Conservation (phyloP, 2,329 filamentous ascomycete species). For the Colletotrichum lentis region DNA sequence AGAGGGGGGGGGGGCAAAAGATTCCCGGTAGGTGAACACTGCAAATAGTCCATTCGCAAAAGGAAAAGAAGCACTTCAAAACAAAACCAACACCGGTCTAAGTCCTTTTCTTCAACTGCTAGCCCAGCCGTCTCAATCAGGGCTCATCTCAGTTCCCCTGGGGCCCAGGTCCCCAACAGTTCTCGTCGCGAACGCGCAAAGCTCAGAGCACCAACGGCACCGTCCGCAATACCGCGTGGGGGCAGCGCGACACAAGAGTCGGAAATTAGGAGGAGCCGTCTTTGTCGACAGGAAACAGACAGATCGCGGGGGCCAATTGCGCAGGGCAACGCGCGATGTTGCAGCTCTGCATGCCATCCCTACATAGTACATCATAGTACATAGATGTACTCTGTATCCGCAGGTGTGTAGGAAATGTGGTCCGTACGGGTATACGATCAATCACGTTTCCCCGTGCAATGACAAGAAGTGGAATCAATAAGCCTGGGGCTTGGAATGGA, state of each 20-base stretch:
- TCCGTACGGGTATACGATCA: neutral
- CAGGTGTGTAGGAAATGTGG: no score
- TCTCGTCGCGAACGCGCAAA: constrained; percentile 34
- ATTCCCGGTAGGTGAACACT: no score
- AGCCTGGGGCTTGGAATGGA: neutral
- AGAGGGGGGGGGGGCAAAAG: neutral
- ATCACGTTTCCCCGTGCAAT: neutral
- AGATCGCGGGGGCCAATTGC: constrained; percentile 10
- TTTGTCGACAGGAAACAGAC: constrained; percentile 2
- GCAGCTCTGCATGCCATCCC: constrained; percentile 37
- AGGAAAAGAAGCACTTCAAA: no score
- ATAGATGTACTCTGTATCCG: no score
- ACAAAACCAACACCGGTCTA: constrained; percentile 4
- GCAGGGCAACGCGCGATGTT: constrained; percentile 32
- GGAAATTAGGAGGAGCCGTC: neutral
- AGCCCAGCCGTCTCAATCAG: neutral
- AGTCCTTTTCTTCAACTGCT: neutral
- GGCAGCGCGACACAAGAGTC: constrained; percentile 6
- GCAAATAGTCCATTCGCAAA: no score
- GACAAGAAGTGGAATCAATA: neutral
- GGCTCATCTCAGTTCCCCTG: constrained; percentile 8
- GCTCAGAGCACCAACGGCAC: constrained; percentile 27
- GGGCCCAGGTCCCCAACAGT: constrained; percentile 29
- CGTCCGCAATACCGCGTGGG: constrained; percentile 15
- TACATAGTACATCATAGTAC: neutral